phyloP scores from a whole-genome alignment of 2,329 filamentous ascomycete species.

The Fonsecaea erecta region DNA sequence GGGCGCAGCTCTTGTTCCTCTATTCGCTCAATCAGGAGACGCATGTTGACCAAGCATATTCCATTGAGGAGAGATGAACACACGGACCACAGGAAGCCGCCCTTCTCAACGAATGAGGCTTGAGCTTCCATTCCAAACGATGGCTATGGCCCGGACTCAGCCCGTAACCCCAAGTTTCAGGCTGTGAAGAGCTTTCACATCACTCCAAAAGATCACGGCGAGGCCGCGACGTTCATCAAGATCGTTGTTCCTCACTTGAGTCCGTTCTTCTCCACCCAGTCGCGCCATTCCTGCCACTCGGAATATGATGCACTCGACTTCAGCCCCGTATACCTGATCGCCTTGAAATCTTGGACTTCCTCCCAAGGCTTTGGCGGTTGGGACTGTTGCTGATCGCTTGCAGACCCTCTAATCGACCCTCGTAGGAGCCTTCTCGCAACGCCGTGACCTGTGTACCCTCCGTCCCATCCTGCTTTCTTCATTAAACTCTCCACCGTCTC shows the following conservation, averaged over 20 bases:
- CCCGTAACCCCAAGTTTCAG: neutral
- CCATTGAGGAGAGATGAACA: neutral
- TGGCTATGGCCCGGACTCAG: neutral
- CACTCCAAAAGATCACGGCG: neutral
- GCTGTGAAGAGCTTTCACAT: neutral
- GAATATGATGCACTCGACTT: slow-evolving; percentile 71
- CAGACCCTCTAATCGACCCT: slow-evolving; percentile 42
- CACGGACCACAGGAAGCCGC: neutral
- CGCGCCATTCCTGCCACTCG: slow-evolving; percentile 79
- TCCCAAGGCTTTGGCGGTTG: slow-evolving; percentile 60
- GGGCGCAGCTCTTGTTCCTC: neutral
- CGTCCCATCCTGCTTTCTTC: slow-evolving; percentile 91
- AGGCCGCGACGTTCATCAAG: no score
- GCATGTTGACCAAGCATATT: neutral
- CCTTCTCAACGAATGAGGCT: neutral
- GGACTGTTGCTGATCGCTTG: slow-evolving; percentile 28
- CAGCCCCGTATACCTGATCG: slow-evolving; percentile 85
- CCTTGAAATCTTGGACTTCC: slow-evolving; percentile 72
- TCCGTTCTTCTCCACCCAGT: slow-evolving; percentile 63
- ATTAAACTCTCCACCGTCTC: slow-evolving; percentile 88
- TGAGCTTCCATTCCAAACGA: neutral
- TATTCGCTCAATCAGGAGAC: neutral
- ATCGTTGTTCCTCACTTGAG: slow-evolving; percentile 26
- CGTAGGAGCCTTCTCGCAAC: slow-evolving; percentile 46
- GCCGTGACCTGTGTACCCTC: slow-evolving; percentile 48